Evolutionary conservation across 345 rosid genomes (phyloP), one percentile per base, ranked within the genome.

Genomic region (Hevea brasiliensis): DNA sequence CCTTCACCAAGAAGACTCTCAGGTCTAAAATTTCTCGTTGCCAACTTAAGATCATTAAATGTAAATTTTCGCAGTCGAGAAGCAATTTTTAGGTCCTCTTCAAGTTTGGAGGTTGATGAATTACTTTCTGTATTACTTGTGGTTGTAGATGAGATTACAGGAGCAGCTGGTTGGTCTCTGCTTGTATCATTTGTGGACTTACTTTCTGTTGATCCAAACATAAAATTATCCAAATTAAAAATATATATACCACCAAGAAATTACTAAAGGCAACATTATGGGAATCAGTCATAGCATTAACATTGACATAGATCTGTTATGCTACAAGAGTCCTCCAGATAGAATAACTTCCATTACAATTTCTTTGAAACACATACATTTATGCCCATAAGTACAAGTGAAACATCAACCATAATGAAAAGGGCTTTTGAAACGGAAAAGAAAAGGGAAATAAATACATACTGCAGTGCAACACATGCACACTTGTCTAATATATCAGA

Each of bases 1-100:
- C 98, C 98, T 87, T 94, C 97, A n/a, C 98, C 98, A 47, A 94
- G 97, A 72, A 94, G 98, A 85, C 89, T 84, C 79, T 94, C 98
- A 0, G 94, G 97, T 86, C 97, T 92, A 77, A 92, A 94, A 82
- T 92, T 94, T 72, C 98, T 85, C 74, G 98, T 94, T 15, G 98
- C 90, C 67, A 88, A 81, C 87, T 92, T 94, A 50, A 94, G 95
- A 81, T 94, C 97, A 79, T 86, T 90, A 84, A 92, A 94, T 77
- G 91, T 48, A 73, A 94, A 94, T 72, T 94, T 94, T 75, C 97
- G 83, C 59, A 94, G 82, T 68, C 83, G 88, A 71, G 97, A 87
- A 70, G 92, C 89, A 76, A 89, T 70, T 76, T 90, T 92, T 54
- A 94, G 91, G 58, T 90, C 98, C 79, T 94, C 98, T 58, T 90